Percentiles rank a stretch among this genome's conserved stretches.
phyloP scores from a whole-genome alignment of 306 rosid species.

The Abrus pulchellus region DNA sequence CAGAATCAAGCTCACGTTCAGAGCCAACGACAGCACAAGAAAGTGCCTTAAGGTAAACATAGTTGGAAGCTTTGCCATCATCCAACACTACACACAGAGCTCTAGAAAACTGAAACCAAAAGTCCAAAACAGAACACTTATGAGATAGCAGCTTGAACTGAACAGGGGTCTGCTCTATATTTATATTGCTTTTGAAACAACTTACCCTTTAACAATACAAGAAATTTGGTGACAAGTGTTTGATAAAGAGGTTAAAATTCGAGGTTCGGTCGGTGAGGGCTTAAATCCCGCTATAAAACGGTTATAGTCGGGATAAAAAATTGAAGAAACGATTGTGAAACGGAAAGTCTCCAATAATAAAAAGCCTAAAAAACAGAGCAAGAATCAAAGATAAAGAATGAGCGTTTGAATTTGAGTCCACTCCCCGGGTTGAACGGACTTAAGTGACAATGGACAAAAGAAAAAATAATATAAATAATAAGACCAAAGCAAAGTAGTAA shows the following conservation, averaged over 20 bases:
- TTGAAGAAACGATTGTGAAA: not conserved
- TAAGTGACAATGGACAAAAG: constrained; percentile 5
- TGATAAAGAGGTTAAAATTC: not conserved
- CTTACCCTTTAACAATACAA: not conserved
- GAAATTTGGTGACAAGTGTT: not conserved
- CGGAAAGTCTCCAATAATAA: not conserved
- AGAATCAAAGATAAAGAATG: not conserved
- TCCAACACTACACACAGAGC: constrained; percentile 27
- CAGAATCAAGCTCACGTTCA: constrained; percentile 68
- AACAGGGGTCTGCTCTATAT: not conserved
- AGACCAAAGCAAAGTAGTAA: not conserved
- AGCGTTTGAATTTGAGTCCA: not conserved
- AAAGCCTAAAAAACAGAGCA: not conserved
- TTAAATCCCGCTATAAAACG: not conserved
- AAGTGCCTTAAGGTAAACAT: constrained; percentile 61
- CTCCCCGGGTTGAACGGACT: not conserved
- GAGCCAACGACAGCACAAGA: constrained; percentile 71
- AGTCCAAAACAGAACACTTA: constrained; percentile 33
- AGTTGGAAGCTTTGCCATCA: constrained; percentile 52
- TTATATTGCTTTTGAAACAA: not conserved
- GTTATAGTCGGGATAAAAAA: not conserved
- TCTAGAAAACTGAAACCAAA: not conserved
- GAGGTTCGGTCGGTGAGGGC: not conserved
- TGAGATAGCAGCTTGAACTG: not conserved
- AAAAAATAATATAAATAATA: not conserved